These are phyloP conservation scores for Echeveria elegans DNA, from an alignment of 164 flowering plant genomes.

Conservation along the genomic window DNA sequence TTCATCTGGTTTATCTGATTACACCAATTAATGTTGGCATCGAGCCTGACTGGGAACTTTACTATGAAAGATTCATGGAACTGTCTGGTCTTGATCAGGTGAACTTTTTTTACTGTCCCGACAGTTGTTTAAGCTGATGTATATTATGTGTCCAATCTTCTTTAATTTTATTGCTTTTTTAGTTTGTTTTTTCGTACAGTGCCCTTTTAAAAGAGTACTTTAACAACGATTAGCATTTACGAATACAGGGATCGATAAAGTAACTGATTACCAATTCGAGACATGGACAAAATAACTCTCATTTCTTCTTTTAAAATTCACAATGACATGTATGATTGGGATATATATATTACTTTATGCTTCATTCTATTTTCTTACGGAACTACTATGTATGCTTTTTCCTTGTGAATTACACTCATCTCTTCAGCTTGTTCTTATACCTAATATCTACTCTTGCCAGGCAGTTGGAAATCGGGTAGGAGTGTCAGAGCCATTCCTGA, in stretches of 20 bases:
- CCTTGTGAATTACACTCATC: neutral
- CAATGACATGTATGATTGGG: too few species aligned
- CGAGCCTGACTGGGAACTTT: constrained; percentile 96
- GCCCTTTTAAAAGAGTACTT: too few species aligned
- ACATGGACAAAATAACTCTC: neutral
- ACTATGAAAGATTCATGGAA: constrained; percentile 81
- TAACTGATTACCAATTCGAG: too few species aligned
- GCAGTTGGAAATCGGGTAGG: constrained; percentile 95
- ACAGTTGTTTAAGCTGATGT: neutral
- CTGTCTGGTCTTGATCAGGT: constrained; percentile 89
- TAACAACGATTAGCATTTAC: too few species aligned
- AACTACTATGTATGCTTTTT: neutral
- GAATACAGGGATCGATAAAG: too few species aligned
- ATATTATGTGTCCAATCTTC: neutral
- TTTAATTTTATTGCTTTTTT: neutral
- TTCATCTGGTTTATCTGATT: constrained; percentile 88
- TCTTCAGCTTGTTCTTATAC: neutral
- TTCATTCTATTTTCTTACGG: too few species aligned
- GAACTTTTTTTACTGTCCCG: neutral
- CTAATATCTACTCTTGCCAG: constrained; percentile 36
- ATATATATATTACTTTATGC: too few species aligned
- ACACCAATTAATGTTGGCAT: constrained; percentile 94
- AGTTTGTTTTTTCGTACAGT: neutral
- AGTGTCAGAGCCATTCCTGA: constrained; percentile 80
- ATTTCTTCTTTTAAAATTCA: too few species aligned